Evolutionary conservation across 352 stramenopile genomes (phyloP), one percentile per base, ranked within the genome.

Genomic region (Globisporangium abappressorium): DNA sequence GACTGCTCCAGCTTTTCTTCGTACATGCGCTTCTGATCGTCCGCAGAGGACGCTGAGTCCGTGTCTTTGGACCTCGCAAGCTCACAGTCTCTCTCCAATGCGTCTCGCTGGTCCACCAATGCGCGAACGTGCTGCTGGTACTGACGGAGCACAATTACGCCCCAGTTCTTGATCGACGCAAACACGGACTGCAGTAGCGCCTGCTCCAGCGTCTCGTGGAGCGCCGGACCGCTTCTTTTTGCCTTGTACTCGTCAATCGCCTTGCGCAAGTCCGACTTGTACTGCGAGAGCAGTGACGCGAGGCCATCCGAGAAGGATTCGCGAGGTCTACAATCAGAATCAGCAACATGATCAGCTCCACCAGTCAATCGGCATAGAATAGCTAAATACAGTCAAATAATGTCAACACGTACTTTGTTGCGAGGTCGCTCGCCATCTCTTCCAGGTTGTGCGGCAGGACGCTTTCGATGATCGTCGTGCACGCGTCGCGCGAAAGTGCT

Each of bases 251-350:
- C 60, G 7, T 74, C 64, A 0, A 89, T n/a, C 9, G 80, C 77
- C 26, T 68, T 66, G 9, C 70, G 63, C 30, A 92, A 57, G 66
- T 89, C 78, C 20, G 78, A 81, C 65, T 88, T 84, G 69, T 89
- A 90, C 65, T 89, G 76, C 22, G 78, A 82, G 33, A 90, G 61
- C 36, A 84, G 53, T n/a, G 67, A 64, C 30, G 80, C 55, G 1
- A 92, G 68, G 1, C 79, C 79, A 62, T 90, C 81, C 0, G 74
- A 74, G 63, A 92, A 92, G 2, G 74, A 75, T 0, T 82, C 77
- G 24, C 78, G 81, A 28, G 78, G 43, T 54, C 72, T 75, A 49
- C 2, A 14, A 64, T 18, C 34, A 5, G 36, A 2, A 65, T 2
- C 64, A 28, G 12, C 43, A 24, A 30, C 15, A 11, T 56, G 18